phyloP scores from a whole-genome alignment of 345 rosid genomes.

The Corymbia maculata region DNA sequence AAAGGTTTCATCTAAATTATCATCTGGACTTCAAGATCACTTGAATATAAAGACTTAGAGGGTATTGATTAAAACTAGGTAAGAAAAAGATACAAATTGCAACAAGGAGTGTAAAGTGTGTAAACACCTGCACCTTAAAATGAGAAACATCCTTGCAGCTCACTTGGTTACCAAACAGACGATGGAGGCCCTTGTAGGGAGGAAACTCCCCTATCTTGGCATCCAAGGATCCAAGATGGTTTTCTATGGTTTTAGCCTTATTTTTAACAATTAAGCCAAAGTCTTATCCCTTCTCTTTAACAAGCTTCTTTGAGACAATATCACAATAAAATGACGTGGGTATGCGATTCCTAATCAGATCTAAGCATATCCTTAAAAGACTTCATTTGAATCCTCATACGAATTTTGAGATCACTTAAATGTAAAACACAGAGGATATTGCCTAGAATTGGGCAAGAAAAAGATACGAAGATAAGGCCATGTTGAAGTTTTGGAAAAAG shows the following conservation, averaged over 20 bases:
- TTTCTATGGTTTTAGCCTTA: neutral
- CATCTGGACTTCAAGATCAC: accelerated
- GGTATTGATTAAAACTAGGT: neutral
- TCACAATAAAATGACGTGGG: neutral
- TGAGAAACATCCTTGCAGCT: neutral
- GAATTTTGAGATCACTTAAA: no score
- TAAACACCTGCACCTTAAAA: neutral
- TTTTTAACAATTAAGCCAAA: neutral
- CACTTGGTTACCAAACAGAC: neutral
- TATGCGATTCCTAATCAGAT: neutral
- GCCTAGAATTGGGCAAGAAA: no score
- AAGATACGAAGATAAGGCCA: no score
- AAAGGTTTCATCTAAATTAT: no score
- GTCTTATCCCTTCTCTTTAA: no score
- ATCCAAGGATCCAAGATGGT: neutral
- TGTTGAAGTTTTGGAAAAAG: no score
- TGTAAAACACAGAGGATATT: no score
- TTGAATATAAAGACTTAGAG: no score
- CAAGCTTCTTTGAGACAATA: no score
- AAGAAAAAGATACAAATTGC: neutral
- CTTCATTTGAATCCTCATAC: no score
- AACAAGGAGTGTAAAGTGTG: neutral
- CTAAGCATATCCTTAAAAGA: no score
- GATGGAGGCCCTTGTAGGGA: neutral
- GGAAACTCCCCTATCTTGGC: neutral